Percentiles rank a stretch among this genome's conserved stretches.
These are phyloP conservation scores for Cordyceps pruinosa DNA, from an alignment of 2,329 filamentous ascomycete species.

Conservation along the genomic window DNA sequence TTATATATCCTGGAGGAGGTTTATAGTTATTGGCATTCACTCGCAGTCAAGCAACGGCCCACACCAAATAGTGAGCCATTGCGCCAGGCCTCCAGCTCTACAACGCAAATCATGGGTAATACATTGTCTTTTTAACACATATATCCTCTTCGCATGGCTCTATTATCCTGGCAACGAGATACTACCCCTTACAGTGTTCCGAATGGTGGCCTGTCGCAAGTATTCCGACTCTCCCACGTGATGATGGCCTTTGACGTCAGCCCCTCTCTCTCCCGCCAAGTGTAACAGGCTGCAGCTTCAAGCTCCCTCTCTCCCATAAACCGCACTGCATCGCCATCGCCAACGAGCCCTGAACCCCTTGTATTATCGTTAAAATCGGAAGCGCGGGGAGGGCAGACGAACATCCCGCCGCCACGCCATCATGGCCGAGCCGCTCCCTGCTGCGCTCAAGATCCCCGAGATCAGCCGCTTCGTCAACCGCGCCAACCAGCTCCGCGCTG, in stretches of 20 bases:
- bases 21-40: too few species aligned
- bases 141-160: too few species aligned
- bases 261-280: slow-evolving; percentile 10
- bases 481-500: slow-evolving; percentile 74
- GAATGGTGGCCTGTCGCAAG: background rate
- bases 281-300: background rate
- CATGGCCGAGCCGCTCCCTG: slow-evolving; percentile 56
- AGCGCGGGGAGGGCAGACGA: background rate
- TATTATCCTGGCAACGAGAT: too few species aligned
- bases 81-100: too few species aligned
- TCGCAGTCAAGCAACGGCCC: too few species aligned
- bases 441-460: slow-evolving; percentile 65
- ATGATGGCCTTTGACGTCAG: slow-evolving; percentile 11
- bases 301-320: background rate
- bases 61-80: too few species aligned
- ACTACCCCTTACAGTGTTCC: too few species aligned
- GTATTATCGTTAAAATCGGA: too few species aligned
- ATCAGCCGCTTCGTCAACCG: slow-evolving; percentile 77
- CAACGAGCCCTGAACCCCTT: background rate
- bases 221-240: background rate
- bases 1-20: too few species aligned
- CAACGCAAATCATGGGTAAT: too few species aligned
- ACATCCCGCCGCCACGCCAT: background rate
- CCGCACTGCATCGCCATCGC: background rate
- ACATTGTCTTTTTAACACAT: too few species aligned